A percentile compares a stretch with the other conserved stretches of the same genome.
phyloP scores from a whole-genome alignment of 1,139 yeast genomes.

The Lodderomyces theae region DNA sequence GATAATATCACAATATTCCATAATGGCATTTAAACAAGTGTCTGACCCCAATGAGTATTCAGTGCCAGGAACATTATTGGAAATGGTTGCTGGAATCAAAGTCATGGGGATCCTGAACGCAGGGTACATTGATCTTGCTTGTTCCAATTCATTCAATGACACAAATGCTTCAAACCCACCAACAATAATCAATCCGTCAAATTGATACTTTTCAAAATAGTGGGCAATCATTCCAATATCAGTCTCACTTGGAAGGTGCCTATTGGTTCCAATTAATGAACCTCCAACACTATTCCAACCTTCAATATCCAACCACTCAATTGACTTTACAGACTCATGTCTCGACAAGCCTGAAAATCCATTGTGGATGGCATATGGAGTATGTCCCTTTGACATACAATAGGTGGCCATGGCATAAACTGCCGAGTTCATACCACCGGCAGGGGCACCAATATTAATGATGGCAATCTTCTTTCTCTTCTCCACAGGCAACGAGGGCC shows the following conservation, averaged over 20 bases:
- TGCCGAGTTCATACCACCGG: constrained; percentile 78
- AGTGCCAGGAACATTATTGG: constrained; percentile 82
- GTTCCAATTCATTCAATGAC: constrained; percentile 64
- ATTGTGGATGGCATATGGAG: constrained; percentile 68
- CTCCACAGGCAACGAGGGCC: constrained; percentile 52
- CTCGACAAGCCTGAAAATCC: constrained; percentile 78
- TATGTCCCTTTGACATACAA: constrained; percentile 75
- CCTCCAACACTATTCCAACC: constrained; percentile 78
- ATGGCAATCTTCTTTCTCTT: constrained; percentile 66
- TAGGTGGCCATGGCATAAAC: constrained; percentile 72
- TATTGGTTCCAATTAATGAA: constrained; percentile 78
- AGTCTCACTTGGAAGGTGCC: constrained; percentile 63
- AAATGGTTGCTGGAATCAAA: constrained; percentile 76
- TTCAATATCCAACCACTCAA: constrained; percentile 68
- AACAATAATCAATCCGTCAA: constrained; percentile 70
- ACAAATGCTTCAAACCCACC: constrained; percentile 83
- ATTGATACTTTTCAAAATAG: constrained; percentile 67
- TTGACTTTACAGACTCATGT: constrained; percentile 62
- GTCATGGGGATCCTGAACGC: constrained; percentile 77
- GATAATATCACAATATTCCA: constrained; percentile 74
- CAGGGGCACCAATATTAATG: constrained; percentile 79
- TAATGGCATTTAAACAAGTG: constrained; percentile 72
- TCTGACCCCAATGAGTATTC: constrained; percentile 78
- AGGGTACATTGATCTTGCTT: constrained; percentile 63
- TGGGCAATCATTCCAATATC: constrained; percentile 76